Conservation (phyloP, 495 filamentous ascomycete species). For the Rhizodiscina lignyota region DNA sequence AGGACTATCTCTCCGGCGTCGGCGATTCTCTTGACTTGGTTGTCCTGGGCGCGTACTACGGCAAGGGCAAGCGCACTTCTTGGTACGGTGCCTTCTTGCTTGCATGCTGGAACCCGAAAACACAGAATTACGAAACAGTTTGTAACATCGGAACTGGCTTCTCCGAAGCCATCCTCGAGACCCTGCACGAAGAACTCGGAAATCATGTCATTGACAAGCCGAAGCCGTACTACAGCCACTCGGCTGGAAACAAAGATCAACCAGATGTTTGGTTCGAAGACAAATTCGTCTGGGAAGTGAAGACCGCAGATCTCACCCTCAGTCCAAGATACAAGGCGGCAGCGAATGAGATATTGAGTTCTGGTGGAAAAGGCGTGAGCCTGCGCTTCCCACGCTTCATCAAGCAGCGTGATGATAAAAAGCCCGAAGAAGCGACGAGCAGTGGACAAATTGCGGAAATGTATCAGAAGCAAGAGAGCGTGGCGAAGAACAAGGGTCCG, state of each 20-base stretch:
- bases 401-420: slow-evolving; percentile 82
- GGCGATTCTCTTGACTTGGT: slow-evolving; percentile 95
- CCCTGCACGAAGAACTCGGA: slow-evolving; percentile 55
- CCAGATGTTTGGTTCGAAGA: slow-evolving; percentile 99
- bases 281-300: slow-evolving; percentile 89
- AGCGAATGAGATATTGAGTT: slow-evolving; percentile 33
- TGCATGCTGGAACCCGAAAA: slow-evolving; percentile 71
- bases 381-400: slow-evolving; percentile 87
- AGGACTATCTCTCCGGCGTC: slow-evolving; percentile 84
- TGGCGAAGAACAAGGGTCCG: slow-evolving; percentile 56
- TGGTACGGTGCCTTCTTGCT: slow-evolving; percentile 91
- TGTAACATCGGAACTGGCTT: slow-evolving; percentile 99
- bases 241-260: slow-evolving; percentile 68
- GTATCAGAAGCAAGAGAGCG: slow-evolving; percentile 87
- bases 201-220: slow-evolving; percentile 66
- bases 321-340: slow-evolving; percentile 84
- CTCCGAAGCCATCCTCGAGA: slow-evolving; percentile 70
- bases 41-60: slow-evolving; percentile 85
- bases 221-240: slow-evolving; percentile 89
- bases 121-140: slow-evolving; percentile 76
- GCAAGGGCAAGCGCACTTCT: slow-evolving; percentile 85
- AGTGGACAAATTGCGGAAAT: slow-evolving; percentile 80
- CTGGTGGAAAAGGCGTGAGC: slow-evolving; percentile 61
- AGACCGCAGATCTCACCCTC: slow-evolving; percentile 85
- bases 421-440: slow-evolving; percentile 75